Base-by-base conservation (phyloP, 1,284 basidiomycete genomes). In the Fomitopsis palustris region DNA sequence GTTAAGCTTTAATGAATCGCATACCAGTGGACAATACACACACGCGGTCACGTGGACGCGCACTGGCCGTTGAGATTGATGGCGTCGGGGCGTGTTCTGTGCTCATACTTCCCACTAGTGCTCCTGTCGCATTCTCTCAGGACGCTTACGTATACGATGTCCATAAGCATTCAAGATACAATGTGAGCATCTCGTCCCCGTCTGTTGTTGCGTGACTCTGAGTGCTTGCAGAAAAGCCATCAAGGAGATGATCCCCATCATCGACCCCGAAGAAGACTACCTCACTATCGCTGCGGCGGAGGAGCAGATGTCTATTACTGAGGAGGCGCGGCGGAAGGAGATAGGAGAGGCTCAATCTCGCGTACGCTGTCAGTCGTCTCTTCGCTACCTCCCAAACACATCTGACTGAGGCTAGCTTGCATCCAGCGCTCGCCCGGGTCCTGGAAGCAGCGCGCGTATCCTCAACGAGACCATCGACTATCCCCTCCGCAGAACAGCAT, bases 191-290 rank as follows among this genome's bases (percentile, higher is more conserved):
- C 17, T 43, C 4, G 3, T 8, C 14, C 17, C 4, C 29, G 29
- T 23, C 21, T 29, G 33, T 19, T 19, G 23, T 25, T n/a, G 25
- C 25, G 3, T 29, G 25, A 52, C 3, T 8, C 2, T 37, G 19
- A 21, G 33, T 8, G 9, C 5, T 5, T 33, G 25, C 42, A 90
- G 88, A 55, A 84, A 86, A 64, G 81, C 86, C 17, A 83, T 91
- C 45, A 78, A 77, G 62, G 85, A 84, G 60, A 87, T 90, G 81
- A 74, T 80, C 35, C 78, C 80, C 2, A 83, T 90, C 60, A 86
- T 91, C 54, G 85, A 88, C 66, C 86, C 88, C 2, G 86, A 87
- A 41, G 87, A 89, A 57, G 88, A 91, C 70, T 90, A 84, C 67
- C 74, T 88, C 59, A 86, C 85, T 9, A 88, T 91, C 54, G 83